These are phyloP conservation scores for Tuber aestivum DNA, from an alignment of 495 filamentous ascomycete genomes.

Conservation along the genomic window DNA sequence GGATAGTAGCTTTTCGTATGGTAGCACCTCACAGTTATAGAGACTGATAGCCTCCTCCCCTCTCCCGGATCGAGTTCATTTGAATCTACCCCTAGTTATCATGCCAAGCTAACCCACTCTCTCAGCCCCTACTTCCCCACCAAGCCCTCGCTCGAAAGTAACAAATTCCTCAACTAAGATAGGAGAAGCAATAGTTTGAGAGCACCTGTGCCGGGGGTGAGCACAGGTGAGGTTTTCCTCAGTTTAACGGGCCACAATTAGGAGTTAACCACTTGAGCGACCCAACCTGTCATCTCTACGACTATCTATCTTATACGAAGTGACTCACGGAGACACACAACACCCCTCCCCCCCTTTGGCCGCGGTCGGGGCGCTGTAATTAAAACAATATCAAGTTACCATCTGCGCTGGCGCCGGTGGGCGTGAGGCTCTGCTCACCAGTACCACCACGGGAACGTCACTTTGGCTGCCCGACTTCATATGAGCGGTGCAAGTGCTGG, in stretches of 20 bases:
- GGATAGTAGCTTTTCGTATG: not conserved
- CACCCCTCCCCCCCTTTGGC: no score
- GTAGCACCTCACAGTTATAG: not conserved
- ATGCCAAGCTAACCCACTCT: no score
- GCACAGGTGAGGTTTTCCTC: not conserved
- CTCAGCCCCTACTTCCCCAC: no score
- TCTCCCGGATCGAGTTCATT: not conserved
- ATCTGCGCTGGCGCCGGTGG: not conserved
- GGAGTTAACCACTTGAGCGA: not conserved
- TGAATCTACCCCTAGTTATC: not conserved
- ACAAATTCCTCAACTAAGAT: no score
- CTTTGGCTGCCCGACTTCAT: no score
- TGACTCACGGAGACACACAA: no score
- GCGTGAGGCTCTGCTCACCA: not conserved
- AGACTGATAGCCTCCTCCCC: not conserved
- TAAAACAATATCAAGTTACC: not conserved
- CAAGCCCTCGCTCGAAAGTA: no score
- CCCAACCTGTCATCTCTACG: not conserved
- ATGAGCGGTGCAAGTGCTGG: no score
- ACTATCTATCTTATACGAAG: no score
- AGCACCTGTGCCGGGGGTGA: no score
- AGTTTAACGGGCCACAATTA: not conserved
- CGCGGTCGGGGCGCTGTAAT: not conserved
- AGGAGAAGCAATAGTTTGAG: no score
- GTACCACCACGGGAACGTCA: no score